Evolutionary conservation across 2,329 filamentous ascomycete species (phyloP).

Genomic region (Juglanconis sp.): DNA sequence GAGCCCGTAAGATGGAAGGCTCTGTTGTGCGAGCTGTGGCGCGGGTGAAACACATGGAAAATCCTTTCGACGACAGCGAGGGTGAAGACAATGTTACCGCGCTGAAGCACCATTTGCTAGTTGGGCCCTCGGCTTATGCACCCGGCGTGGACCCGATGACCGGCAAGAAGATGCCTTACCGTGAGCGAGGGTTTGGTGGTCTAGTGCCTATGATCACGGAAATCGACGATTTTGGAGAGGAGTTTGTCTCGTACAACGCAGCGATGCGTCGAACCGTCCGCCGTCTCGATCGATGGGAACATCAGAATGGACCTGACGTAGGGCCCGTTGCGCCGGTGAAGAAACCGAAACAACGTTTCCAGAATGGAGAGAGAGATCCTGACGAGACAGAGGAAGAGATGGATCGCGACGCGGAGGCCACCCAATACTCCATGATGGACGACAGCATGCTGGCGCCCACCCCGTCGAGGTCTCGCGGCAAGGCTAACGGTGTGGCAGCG

Average conservation of each 20-base stretch:
- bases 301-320: constrained; percentile 39
- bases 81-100: constrained; percentile 45
- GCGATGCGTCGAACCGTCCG: constrained; percentile 62
- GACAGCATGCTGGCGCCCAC: constrained; percentile 13
- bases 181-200: constrained; percentile 60
- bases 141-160: constrained; percentile 15
- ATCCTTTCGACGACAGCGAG: constrained; percentile 62
- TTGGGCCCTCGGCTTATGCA: constrained; percentile 19
- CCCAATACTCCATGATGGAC: constrained; percentile 16
- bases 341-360: constrained; percentile 27
- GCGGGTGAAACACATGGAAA: constrained; percentile 54
- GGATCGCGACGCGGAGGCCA: constrained; percentile 28
- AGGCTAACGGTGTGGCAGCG: constrained; percentile 12
- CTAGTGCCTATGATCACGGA: constrained; percentile 61
- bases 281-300: constrained; percentile 68
- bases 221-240: constrained; percentile 73
- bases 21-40: constrained; percentile 64
- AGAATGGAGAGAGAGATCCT: constrained; percentile 28
- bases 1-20: constrained; percentile 50
- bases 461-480: not conserved
- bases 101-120: constrained; percentile 27
- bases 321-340: constrained; percentile 48
- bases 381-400: constrained; percentile 33
- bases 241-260: constrained; percentile 63
- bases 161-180: constrained; percentile 38